A percentile compares a stretch with the other conserved stretches of the same genome.
Evolutionary conservation across 2,329 filamentous ascomycete species (phyloP).

Genomic region (Blastomyces silverae): DNA sequence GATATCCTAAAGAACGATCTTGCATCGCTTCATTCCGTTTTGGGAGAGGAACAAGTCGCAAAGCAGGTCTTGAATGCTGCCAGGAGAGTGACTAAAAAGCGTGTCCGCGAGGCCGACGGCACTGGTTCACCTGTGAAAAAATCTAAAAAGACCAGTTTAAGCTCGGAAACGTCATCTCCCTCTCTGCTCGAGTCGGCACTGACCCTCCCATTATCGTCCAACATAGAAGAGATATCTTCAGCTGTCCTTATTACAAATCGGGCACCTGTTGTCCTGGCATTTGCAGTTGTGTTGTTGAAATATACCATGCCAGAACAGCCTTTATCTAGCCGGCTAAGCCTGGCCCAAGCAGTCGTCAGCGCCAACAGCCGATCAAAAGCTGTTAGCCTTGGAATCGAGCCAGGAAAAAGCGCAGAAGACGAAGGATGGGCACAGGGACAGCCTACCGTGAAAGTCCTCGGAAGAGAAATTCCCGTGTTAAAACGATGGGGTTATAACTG

Average conservation of each 20-base stretch:
- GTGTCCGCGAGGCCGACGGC: constrained; percentile 36
- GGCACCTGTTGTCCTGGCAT: constrained; percentile 74
- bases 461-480: constrained; percentile 65
- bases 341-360: constrained; percentile 78
- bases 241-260: constrained; percentile 65
- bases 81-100: constrained; percentile 52
- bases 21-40: constrained; percentile 39
- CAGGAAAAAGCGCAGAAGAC: constrained; percentile 57
- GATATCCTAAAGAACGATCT: constrained; percentile 46
- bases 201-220: constrained; percentile 29
- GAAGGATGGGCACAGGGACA: constrained; percentile 70
- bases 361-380: constrained; percentile 73
- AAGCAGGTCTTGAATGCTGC: constrained; percentile 54
- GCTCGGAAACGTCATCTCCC: constrained; percentile 23
- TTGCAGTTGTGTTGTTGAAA: constrained; percentile 64
- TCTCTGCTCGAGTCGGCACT: constrained; percentile 33
- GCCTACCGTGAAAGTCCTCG: constrained; percentile 64
- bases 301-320: constrained; percentile 83
- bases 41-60: constrained; percentile 48
- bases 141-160: constrained; percentile 25
- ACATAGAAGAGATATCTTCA: constrained; percentile 52
- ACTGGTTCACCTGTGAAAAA: constrained; percentile 35
- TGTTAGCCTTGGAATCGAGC: constrained; percentile 64
- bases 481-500: constrained; percentile 69
- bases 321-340: constrained; percentile 70